Conservation (phyloP, 2,329 filamentous ascomycete species). For the Cercospora brassicicola region DNA sequence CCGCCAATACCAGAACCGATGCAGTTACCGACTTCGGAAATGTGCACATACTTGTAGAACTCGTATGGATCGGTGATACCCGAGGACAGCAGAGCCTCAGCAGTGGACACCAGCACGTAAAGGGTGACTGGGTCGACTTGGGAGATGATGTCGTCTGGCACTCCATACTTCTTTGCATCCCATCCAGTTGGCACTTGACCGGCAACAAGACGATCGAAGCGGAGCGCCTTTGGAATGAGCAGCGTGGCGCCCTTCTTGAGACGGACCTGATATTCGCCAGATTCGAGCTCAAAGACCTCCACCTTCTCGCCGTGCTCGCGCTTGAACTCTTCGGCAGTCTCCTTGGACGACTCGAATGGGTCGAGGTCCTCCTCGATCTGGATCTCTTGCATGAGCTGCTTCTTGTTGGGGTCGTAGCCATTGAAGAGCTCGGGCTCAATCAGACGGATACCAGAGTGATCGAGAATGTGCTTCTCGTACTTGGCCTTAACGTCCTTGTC, state of each 20-base stretch:
- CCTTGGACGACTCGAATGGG: slow-evolving; percentile 94
- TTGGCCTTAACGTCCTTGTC: slow-evolving; percentile 97
- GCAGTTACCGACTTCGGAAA: slow-evolving; percentile 97
- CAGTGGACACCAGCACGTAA: slow-evolving; percentile 90
- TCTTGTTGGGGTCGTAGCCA: slow-evolving; percentile 97
- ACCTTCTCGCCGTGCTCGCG: slow-evolving; percentile 96
- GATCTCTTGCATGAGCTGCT: slow-evolving; percentile 95
- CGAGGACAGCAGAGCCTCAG: slow-evolving; percentile 83
- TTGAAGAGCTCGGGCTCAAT: slow-evolving; percentile 97
- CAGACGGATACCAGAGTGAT: slow-evolving; percentile 94
- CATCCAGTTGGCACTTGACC: slow-evolving; percentile 96
- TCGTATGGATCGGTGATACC: slow-evolving; percentile 99
- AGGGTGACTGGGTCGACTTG: slow-evolving; percentile 97
- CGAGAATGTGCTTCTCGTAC: slow-evolving; percentile 94
- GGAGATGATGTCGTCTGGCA: slow-evolving; percentile 95
- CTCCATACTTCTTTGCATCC: slow-evolving; percentile 93
- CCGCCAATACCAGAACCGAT: slow-evolving; percentile 98
- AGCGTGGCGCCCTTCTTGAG: slow-evolving; percentile 94
- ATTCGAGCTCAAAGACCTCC: slow-evolving; percentile 91
- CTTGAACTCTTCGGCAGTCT: slow-evolving; percentile 96
- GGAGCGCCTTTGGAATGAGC: slow-evolving; percentile 93
- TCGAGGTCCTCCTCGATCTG: slow-evolving; percentile 97
- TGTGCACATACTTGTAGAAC: slow-evolving; percentile 99
- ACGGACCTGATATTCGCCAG: slow-evolving; percentile 89
- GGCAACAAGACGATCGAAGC: slow-evolving; percentile 95